Conservation (phyloP, 2,329 filamentous ascomycete genomes). For the Colletotrichum gigasporum region DNA sequence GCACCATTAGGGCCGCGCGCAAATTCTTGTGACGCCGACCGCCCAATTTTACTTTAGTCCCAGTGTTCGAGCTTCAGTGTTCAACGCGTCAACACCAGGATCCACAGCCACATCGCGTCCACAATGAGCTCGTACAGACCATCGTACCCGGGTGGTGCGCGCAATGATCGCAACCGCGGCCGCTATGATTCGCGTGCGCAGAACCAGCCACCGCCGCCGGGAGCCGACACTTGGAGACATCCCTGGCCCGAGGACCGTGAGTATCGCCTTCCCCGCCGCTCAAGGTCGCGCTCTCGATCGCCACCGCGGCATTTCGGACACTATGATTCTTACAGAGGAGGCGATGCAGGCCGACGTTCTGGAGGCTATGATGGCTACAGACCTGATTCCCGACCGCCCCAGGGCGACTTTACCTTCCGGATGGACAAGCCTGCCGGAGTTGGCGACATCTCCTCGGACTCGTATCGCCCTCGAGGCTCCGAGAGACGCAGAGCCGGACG, state of each 20-base stretch:
- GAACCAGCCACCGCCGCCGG: conserved; percentile 15
- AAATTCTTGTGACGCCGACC: conserved; percentile 19
- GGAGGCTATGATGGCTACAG: conserved; percentile 26
- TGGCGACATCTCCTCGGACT: conserved; percentile 43
- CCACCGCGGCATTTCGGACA: conserved; percentile 11
- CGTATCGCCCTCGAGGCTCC: conserved; percentile 41
- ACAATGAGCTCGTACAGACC: conserved; percentile 31
- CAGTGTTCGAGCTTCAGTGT: not conserved
- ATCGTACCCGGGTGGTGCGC: conserved; percentile 18
- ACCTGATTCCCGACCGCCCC: conserved; percentile 52
- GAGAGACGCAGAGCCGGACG: conserved; percentile 14
- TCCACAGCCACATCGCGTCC: conserved; percentile 28
- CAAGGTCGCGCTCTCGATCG: conserved; percentile 15
- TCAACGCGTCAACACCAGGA: conserved; percentile 31
- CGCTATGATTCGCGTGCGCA: conserved; percentile 8
- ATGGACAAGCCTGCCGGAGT: conserved; percentile 62
- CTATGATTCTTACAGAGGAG: conserved; percentile 27
- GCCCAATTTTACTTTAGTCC: conserved; percentile 14
- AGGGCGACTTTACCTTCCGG: conserved; percentile 66
- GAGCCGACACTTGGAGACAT: conserved; percentile 14
- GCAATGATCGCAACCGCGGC: conserved; percentile 19
- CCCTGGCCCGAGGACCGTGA: conserved; percentile 31
- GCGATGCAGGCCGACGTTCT: conserved; percentile 21
- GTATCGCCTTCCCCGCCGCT: conserved; percentile 21
- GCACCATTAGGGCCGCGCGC: conserved; percentile 4